A percentile compares a stretch with the other conserved stretches of the same genome.
Evolutionary conservation across 192 early-diverging fungal genomes (phyloP).

Genomic region (Dispira parvispora): DNA sequence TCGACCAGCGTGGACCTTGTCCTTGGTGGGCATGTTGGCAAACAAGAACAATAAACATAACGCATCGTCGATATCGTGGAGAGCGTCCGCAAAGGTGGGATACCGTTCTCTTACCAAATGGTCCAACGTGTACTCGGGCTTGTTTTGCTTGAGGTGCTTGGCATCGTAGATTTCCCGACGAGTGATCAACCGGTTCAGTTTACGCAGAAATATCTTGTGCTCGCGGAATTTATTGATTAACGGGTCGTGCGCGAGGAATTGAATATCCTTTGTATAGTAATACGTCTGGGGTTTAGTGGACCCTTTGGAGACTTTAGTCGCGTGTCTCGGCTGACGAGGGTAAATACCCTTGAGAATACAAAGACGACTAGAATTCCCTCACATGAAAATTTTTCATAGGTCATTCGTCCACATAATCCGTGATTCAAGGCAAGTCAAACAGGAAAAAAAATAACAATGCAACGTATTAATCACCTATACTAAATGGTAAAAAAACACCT

Average conservation of each 20-base stretch:
- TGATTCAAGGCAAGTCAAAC: not conserved
- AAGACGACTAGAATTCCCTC: conserved; percentile 46
- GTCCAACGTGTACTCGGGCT: conserved; percentile 76
- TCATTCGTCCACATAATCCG: not conserved
- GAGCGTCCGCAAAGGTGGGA: conserved; percentile 81
- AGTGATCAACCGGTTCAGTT: conserved; percentile 70
- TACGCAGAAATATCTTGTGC: conserved; percentile 73
- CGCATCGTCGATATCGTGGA: conserved; percentile 94
- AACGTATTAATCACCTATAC: not conserved
- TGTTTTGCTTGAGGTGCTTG: conserved; percentile 53
- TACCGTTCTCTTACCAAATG: conserved; percentile 94
- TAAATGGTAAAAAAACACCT: not conserved
- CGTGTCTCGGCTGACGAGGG: conserved; percentile 85
- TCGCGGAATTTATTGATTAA: conserved; percentile 82
- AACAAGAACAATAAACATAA: conserved; percentile 92
- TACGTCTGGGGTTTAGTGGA: conserved; percentile 70
- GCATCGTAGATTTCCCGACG: conserved; percentile 66
- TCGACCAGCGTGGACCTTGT: conserved; percentile 35
- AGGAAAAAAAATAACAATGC: not conserved
- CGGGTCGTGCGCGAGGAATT: conserved; percentile 87
- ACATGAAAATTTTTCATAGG: not conserved
- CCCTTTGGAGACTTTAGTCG: conserved; percentile 84
- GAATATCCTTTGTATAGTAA: conserved; percentile 90
- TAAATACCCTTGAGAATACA: conserved; percentile 99
- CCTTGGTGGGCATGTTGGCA: conserved; percentile 65